These are phyloP conservation scores for Fusarium graminum DNA, from an alignment of 2,329 filamentous ascomycete species.

Conservation along the genomic window DNA sequence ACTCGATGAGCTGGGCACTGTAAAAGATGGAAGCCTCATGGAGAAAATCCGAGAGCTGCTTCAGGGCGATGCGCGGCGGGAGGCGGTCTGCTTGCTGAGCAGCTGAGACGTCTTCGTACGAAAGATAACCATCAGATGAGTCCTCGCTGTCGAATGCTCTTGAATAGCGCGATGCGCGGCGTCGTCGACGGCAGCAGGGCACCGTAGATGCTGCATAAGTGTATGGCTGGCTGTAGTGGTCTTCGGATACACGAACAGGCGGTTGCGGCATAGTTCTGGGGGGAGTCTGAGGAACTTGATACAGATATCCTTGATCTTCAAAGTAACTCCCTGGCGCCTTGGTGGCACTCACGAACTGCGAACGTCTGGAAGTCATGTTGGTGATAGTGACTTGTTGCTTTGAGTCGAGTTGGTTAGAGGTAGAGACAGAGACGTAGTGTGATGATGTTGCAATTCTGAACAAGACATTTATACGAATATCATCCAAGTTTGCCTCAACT, in stretches of 20 bases:
- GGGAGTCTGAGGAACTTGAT: conserved; percentile 9
- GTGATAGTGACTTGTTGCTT: conserved; percentile 1
- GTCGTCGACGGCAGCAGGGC: conserved; percentile 22
- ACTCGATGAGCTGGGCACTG: conserved; percentile 22
- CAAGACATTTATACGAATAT: conserved; percentile 24
- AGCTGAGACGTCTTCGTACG: conserved; percentile 5
- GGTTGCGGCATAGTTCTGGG: conserved; percentile 4
- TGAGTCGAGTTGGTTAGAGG: conserved; percentile 2
- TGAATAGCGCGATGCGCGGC: conserved; percentile 18
- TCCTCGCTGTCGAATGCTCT: conserved; percentile 12
- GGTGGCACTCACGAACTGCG: conserved; percentile 7
- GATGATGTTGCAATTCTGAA: neutral
- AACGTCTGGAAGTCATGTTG: conserved; percentile 27
- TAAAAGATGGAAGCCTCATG: conserved; percentile 25
- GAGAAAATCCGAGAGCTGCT: conserved; percentile 33
- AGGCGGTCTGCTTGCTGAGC: conserved; percentile 15
- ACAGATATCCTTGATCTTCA: conserved; percentile 18
- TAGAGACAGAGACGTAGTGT: neutral
- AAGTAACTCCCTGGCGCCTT: conserved; percentile 8
- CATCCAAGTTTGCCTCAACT: conserved; percentile 5
- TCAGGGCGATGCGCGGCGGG: conserved; percentile 38
- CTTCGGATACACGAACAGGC: conserved; percentile 10
- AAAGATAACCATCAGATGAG: conserved; percentile 16
- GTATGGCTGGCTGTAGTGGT: conserved; percentile 19
- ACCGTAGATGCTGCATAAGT: conserved; percentile 4